Evolutionary conservation across 805 yeast species (phyloP), one percentile per base, ranked within the genome.

Genomic region (Yarrowia osloensis): DNA sequence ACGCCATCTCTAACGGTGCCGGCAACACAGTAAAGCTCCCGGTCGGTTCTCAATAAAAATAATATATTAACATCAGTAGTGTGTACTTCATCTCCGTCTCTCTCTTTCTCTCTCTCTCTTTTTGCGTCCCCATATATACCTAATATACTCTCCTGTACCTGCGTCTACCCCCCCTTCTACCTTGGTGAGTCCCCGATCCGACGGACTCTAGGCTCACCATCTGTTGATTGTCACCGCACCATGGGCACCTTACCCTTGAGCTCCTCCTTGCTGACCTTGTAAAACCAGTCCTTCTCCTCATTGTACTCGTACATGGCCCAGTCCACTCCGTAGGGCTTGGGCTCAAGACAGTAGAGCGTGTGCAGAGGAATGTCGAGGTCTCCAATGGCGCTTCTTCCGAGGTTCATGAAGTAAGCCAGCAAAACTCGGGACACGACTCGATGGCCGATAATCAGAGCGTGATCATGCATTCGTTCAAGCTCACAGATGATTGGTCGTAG

Each of bases 321-420:
- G 69, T 91, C 96, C 2, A 96, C 96, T 1, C 98, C 98, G 76
- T 91, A 94, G 0, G 98, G 98, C 76, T 90, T 91, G 61, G 94
- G 92, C 74, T 94, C 98, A 69, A 94, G 82, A 68, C 94, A 85
- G 75, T 93, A 94, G 11, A 94, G 86, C 9, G 97, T 90, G 74
- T 94, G 98, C 67, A 94, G 80, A 5, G 98, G 98, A 6, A 94
- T 93, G 77, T 94, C 98, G 70, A 94, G 82, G 72, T 90, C 96
- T 0, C 96, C 93, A 68, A 94, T 90, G 0, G 91, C 82, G 46
- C 90, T 89, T 70, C 87, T 87, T 35, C 81, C 81, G 69, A 95
- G 80, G 74, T 93, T 94, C 82, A 94, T 81, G 73, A 91, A 95
- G 76, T 94, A 94, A 0, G 97, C 97, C 67, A 94, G 79, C 62